A percentile compares a stretch with the other conserved stretches of the same genome.
phyloP scores from a whole-genome alignment of 1,139 yeast genomes.

The Candida glucosophila region DNA sequence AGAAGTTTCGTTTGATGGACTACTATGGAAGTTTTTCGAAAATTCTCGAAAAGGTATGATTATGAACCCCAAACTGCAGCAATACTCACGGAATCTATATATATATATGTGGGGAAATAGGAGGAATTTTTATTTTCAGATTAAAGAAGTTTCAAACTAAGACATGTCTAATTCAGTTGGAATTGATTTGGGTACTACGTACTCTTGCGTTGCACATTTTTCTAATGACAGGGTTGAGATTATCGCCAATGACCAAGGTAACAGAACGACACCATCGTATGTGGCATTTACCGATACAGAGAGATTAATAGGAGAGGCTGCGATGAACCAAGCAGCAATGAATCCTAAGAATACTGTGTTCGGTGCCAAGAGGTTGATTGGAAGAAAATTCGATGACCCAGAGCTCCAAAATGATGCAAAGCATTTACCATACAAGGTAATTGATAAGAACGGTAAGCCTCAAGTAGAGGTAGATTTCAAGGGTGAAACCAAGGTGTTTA shows the following conservation, averaged over 20 bases:
- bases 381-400: constrained; percentile 52
- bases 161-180: constrained; percentile 64
- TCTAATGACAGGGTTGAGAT: constrained; percentile 63
- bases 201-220: constrained; percentile 72
- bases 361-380: constrained; percentile 63
- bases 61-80: constrained; percentile 4
- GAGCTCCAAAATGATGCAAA: constrained; percentile 51
- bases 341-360: constrained; percentile 59
- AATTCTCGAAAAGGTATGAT: constrained; percentile 3
- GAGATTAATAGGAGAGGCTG: constrained; percentile 65
- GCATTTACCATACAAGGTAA: constrained; percentile 57
- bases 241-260: constrained; percentile 65
- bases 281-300: constrained; percentile 64
- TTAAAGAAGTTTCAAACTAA: constrained; percentile 1
- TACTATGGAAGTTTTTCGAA: constrained; percentile 2
- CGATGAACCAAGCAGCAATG: constrained; percentile 66
- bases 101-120: constrained; percentile 1
- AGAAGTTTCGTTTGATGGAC: too few species aligned
- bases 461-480: constrained; percentile 53
- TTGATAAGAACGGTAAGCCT: constrained; percentile 53
- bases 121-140: not conserved
- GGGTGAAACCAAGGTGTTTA: constrained; percentile 56
- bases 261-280: constrained; percentile 63
- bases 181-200: constrained; percentile 76
- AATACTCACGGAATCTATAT: too few species aligned